Evolutionary conservation across 1,139 yeast genomes (phyloP).

Genomic region (Nakaseomyces sp.): DNA sequence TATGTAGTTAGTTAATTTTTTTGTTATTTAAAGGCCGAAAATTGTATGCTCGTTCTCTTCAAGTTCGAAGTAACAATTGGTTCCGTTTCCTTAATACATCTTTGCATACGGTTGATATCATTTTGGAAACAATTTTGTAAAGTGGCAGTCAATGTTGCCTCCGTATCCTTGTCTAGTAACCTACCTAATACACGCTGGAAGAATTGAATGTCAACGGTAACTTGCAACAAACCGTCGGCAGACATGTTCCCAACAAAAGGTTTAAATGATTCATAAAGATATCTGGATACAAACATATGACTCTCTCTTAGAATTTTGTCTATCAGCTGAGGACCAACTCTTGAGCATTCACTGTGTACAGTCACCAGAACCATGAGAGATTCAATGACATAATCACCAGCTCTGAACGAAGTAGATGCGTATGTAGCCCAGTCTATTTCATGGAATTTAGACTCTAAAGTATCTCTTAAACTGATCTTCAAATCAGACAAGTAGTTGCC

Average conservation of each 20-base stretch:
- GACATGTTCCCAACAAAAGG: constrained; percentile 31
- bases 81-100: constrained; percentile 26
- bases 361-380: constrained; percentile 43
- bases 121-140: constrained; percentile 31
- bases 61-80: constrained; percentile 29
- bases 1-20: neutral
- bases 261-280: constrained; percentile 39
- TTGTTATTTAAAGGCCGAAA: constrained; percentile 27
- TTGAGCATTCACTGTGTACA: constrained; percentile 44
- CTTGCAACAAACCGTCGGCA: constrained; percentile 32
- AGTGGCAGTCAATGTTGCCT: constrained; percentile 27
- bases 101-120: constrained; percentile 23
- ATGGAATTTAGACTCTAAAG: constrained; percentile 40
- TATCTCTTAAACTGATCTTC: constrained; percentile 40
- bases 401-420: constrained; percentile 34
- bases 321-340: constrained; percentile 40
- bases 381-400: constrained; percentile 44
- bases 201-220: constrained; percentile 35
- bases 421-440: constrained; percentile 40
- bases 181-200: constrained; percentile 30
- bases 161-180: constrained; percentile 27
- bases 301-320: constrained; percentile 39
- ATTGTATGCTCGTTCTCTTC: constrained; percentile 27
- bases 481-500: constrained; percentile 44
- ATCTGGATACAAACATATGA: constrained; percentile 38